These are phyloP conservation scores for Aquilaria agallochum DNA, from an alignment of 441 rosid species.

Conservation along the genomic window DNA sequence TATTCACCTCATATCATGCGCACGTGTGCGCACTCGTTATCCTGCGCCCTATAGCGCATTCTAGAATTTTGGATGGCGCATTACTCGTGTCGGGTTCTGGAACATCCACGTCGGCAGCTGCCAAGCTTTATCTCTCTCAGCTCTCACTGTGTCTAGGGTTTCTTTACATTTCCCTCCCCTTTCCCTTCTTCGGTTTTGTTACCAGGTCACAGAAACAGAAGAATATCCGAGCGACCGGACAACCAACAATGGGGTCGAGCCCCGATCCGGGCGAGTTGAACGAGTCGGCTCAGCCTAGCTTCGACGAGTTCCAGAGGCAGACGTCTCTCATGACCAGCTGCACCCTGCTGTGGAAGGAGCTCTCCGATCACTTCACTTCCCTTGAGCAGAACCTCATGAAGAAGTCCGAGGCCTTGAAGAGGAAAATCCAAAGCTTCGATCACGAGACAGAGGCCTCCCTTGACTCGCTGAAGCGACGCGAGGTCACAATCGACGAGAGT, in stretches of 20 bases:
- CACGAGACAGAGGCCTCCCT: slow-evolving; percentile 69
- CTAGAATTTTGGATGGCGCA: slow-evolving; percentile 27
- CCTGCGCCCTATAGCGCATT: slow-evolving; percentile 36
- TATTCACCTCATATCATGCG: too few species aligned
- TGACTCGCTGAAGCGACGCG: slow-evolving; percentile 70
- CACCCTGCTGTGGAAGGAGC: slow-evolving; percentile 96
- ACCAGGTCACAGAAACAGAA: slow-evolving; percentile 16
- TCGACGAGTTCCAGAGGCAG: slow-evolving; percentile 94
- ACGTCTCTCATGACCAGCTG: slow-evolving; percentile 97
- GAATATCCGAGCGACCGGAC: slow-evolving; percentile 4
- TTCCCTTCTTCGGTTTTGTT: slow-evolving; percentile 7
- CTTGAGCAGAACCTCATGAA: slow-evolving; percentile 69
- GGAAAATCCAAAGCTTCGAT: slow-evolving; percentile 69
- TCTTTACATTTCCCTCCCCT: slow-evolving; percentile 2
- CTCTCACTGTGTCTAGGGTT: slow-evolving; percentile 23
- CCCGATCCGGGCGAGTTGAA: slow-evolving; percentile 94
- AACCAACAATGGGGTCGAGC: slow-evolving; percentile 78
- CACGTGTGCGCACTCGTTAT: not conserved
- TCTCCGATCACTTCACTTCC: slow-evolving; percentile 91
- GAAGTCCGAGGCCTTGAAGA: slow-evolving; percentile 75
- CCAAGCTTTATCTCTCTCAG: slow-evolving; percentile 11
- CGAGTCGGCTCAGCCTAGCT: slow-evolving; percentile 72
- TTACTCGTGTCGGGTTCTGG: slow-evolving; percentile 35
- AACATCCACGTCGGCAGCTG: slow-evolving; percentile 48
- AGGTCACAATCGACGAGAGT: slow-evolving; percentile 80